Percentiles rank a stretch among this genome's conserved stretches.
These are phyloP conservation scores for Schoenoplectus tabernaemontani DNA, from an alignment of 202 grass and related monocot species.

Conservation along the genomic window DNA sequence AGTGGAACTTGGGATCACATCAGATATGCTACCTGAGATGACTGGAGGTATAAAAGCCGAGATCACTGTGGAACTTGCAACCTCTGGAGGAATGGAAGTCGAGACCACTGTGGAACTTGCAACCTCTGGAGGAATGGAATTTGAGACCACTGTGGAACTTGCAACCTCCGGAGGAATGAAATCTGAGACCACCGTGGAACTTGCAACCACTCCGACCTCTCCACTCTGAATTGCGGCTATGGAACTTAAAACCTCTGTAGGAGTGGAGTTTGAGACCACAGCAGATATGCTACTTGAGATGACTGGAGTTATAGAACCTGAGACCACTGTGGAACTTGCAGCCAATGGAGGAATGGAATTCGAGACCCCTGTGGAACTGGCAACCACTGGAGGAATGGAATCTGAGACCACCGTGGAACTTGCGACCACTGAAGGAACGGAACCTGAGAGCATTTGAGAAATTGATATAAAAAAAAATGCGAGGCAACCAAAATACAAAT, in stretches of 20 bases:
- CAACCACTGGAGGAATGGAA: background rate
- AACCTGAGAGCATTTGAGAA: too few relatives aligned
- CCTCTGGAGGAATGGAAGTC: background rate
- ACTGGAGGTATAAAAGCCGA: background rate
- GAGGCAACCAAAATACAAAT: background rate
- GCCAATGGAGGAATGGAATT: background rate
- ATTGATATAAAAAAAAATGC: background rate
- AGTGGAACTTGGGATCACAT: background rate
- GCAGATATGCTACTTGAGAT: background rate
- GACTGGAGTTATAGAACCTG: background rate
- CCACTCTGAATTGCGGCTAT: too few relatives aligned
- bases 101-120: background rate
- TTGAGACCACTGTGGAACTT: background rate
- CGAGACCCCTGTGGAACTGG: background rate
- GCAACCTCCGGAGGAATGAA: background rate
- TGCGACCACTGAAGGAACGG: background rate
- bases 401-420: background rate
- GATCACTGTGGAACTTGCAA: background rate
- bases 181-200: background rate
- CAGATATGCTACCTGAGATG: background rate
- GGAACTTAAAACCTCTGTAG: background rate
- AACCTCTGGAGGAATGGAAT: background rate
- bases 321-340: background rate
- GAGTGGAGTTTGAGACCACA: background rate
- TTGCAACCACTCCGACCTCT: too few relatives aligned